Evolutionary conservation across 805 yeast genomes (phyloP), one percentile per base, ranked within the genome.

Genomic region (Ogataea henricii): DNA sequence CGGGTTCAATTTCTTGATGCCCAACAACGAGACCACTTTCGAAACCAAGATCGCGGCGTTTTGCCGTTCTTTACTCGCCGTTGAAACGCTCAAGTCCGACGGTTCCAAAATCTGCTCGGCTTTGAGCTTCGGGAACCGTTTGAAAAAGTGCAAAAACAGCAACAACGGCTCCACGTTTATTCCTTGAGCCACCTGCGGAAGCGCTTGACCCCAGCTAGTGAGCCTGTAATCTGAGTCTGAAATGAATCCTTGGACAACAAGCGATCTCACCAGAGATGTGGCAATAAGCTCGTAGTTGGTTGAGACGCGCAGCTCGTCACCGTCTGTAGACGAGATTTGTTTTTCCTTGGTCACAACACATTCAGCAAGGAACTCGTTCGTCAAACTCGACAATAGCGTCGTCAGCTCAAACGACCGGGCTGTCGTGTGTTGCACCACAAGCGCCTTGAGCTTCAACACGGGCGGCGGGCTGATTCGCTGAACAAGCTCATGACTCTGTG

Each of bases 381-480:
- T 64, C 45, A 52, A 65, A 58, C 52, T 60, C 40, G 46, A 58
- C 46, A 46, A 67, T 51, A 57, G 69, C 55, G 58, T 68, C 47
- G 49, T 62, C 52, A 58, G 56, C 54, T 51, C 67, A 52, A 53
- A 76, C 30, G 58, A 71, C 61, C 47, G 59, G 42, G 56, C 68
- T 51, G 59, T 55, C 33, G 54, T 43, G 43, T 67, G 69, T 27
- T 61, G 62, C 8, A 72, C 59, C 6, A 62, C 30, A 62, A 67
- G 55, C 47, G 67, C 56, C 58, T 70, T 48, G 12, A 75, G 58
- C 52, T 67, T 66, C 44, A 69, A 69, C 51, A 72, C 81, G 2
- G 78, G 59, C 1, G 87, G 74, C 6, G 87, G 86, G 4, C 74
- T 67, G 39, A 77, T 58, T 56, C 85, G 74, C 55, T 78, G 82